Percentiles rank a stretch among this genome's conserved stretches.
These are phyloP conservation scores for Metarhizium album DNA, from an alignment of 2,329 filamentous ascomycete species.

Conservation along the genomic window DNA sequence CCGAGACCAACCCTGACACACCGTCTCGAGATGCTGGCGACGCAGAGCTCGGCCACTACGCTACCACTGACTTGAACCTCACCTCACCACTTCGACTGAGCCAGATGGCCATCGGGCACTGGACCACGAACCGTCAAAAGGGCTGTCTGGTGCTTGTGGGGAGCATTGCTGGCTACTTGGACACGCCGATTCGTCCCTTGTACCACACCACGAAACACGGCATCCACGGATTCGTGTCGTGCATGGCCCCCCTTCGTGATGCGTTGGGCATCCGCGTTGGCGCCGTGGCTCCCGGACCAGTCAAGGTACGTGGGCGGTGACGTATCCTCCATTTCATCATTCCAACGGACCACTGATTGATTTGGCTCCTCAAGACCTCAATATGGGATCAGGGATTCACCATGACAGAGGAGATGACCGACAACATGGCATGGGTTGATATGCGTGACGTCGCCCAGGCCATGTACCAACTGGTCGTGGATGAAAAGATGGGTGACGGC, in stretches of 20 bases:
- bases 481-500: slow-evolving; percentile 18
- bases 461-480: slow-evolving; percentile 18
- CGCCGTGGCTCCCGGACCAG: slow-evolving; percentile 23
- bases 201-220: slow-evolving; percentile 28
- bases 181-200: slow-evolving; percentile 20
- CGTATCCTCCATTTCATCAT: background rate
- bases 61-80: slow-evolving; percentile 26
- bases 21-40: slow-evolving; percentile 17
- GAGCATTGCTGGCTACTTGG: slow-evolving; percentile 23
- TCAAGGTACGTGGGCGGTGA: slow-evolving; percentile 13
- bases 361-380: slow-evolving; percentile 16
- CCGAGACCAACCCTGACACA: slow-evolving; percentile 17
- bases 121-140: slow-evolving; percentile 19
- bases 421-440: slow-evolving; percentile 18
- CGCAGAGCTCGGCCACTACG: slow-evolving; percentile 22
- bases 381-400: slow-evolving; percentile 22
- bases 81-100: slow-evolving; percentile 25
- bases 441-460: slow-evolving; percentile 21
- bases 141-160: slow-evolving; percentile 23
- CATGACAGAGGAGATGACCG: slow-evolving; percentile 17
- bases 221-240: slow-evolving; percentile 24
- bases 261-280: slow-evolving; percentile 22
- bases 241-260: slow-evolving; percentile 19
- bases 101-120: slow-evolving; percentile 27
- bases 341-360: background rate